These are phyloP conservation scores for Tulasnella calospora DNA, from an alignment of 768 basidiomycete species.

Conservation along the genomic window DNA sequence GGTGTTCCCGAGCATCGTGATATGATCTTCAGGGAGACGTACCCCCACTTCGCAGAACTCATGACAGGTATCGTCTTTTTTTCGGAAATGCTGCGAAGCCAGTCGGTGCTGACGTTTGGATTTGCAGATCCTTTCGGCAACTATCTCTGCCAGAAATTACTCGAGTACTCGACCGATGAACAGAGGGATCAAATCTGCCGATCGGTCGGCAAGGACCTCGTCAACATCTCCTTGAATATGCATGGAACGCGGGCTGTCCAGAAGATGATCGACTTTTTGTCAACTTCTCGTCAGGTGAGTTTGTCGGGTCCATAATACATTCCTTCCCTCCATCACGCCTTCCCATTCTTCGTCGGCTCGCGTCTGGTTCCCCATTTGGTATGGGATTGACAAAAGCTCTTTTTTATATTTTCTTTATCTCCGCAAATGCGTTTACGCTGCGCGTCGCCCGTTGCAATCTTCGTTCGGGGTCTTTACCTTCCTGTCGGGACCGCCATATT, in stretches of 20 bases:
- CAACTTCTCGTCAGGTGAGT: conserved; percentile 86
- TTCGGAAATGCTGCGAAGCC: not conserved
- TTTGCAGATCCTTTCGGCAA: conserved; percentile 91
- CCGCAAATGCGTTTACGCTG: conserved; percentile 28
- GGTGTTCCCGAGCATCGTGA: conserved; percentile 92
- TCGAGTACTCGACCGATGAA: conserved; percentile 96
- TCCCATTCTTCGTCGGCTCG: not conserved
- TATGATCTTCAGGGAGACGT: conserved; percentile 99
- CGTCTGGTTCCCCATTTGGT: conserved; percentile 13
- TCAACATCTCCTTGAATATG: conserved; percentile 98
- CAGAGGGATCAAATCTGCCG: conserved; percentile 96
- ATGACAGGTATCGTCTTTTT: conserved; percentile 72
- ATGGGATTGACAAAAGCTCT: conserved; percentile 18
- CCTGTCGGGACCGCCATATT: not conserved
- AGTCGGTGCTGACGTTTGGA: conserved; percentile 21
- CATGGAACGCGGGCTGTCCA: conserved; percentile 98
- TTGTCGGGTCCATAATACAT: conserved; percentile 13
- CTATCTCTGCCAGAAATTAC: conserved; percentile 95
- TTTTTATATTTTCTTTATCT: conserved; percentile 12
- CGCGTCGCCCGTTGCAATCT: conserved; percentile 46
- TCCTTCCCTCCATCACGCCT: not conserved
- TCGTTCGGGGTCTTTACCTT: not conserved
- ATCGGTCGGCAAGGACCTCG: conserved; percentile 93
- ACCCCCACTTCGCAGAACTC: conserved; percentile 92
- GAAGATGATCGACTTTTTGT: conserved; percentile 99